Conservation (phyloP, 306 rosid species). For the Datisca glomerata region DNA sequence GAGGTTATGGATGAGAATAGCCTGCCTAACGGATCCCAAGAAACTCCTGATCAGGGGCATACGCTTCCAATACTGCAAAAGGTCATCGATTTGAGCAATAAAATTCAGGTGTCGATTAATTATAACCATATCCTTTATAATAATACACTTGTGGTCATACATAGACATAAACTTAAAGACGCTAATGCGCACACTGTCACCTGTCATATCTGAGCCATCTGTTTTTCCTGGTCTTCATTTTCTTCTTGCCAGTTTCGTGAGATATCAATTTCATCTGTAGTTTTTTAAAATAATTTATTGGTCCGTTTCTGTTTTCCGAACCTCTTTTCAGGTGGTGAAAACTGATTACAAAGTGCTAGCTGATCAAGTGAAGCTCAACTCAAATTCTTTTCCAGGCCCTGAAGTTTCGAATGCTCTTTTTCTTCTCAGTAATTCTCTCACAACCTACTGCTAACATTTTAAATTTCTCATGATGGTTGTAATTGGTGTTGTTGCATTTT, state of each 20-base stretch:
- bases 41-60: slow-evolving; percentile 39
- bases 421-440: slow-evolving; percentile 43
- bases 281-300: not conserved
- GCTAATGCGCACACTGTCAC: too few relatives aligned
- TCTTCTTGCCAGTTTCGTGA: not conserved
- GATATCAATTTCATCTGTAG: too few relatives aligned
- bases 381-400: slow-evolving; percentile 48
- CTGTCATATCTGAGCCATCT: too few relatives aligned
- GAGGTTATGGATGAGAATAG: slow-evolving; percentile 32
- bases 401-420: slow-evolving; percentile 47
- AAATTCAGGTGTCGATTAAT: slow-evolving; percentile 42
- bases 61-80: slow-evolving; percentile 77
- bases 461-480: slow-evolving; percentile 1
- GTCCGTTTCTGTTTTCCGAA: not conserved
- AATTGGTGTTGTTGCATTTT: slow-evolving; percentile 9
- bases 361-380: slow-evolving; percentile 38
- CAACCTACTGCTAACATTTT: slow-evolving; percentile 2
- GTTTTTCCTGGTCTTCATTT: too few relatives aligned
- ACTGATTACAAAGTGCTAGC: slow-evolving; percentile 37
- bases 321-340: slow-evolving; percentile 56
- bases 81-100: slow-evolving; percentile 42
- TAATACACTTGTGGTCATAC: not conserved
- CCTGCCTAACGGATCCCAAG: slow-evolving; percentile 36
- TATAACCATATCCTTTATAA: not conserved
- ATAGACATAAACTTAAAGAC: too few relatives aligned